Evolutionary conservation across 169 alveolate species (phyloP), one percentile per base, ranked within the genome.

Genomic region (Eimeria falciformis): DNA sequence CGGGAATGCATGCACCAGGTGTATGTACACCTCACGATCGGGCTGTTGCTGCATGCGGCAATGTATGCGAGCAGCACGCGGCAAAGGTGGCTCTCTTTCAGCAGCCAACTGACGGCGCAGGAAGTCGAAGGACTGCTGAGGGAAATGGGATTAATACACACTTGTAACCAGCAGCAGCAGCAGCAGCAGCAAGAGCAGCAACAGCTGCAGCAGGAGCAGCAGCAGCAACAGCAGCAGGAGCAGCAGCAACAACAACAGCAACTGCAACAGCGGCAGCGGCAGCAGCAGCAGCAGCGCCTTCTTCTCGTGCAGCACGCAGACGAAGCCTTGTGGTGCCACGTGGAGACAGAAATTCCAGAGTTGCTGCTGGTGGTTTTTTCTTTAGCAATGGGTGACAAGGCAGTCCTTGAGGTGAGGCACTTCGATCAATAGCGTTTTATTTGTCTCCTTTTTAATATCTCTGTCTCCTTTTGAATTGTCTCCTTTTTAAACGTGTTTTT

Each of bases 251-350:
- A n/a, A n/a, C n/a, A n/a, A n/a, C n/a, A n/a, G n/a, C n/a, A n/a
- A n/a, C n/a, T n/a, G n/a, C n/a, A n/a, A n/a, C n/a, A n/a, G n/a
- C n/a, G n/a, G n/a, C n/a, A n/a, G n/a, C n/a, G n/a, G n/a, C 79
- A 62, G 43, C 43, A 9, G 79, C 79, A 27, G 79, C 37, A 17
- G 50, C 37, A 17, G 43, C 37, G 23, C 50, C 79, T 68, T 9
- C 47, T 68, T 43, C 47, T 68, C n/a, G 79, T 68, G 47, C 79
- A 68, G 47, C 79, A 68, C 18, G 79, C 79, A 18, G 79, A 68
- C 47, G 40, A 68, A 68, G 79, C 29, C 23, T 6, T 68, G 37
- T 17, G 27, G 18, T 17, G 12, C 7, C 79, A 68, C 47, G 50
- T 68, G 43, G 79, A 68, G 79, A 17, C 23, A 9, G 50, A 68